Percentiles rank a stretch among this genome's conserved stretches.
Evolutionary conservation across 352 stramenopile genomes (phyloP).

Genomic region (Pythium insidiosum): DNA sequence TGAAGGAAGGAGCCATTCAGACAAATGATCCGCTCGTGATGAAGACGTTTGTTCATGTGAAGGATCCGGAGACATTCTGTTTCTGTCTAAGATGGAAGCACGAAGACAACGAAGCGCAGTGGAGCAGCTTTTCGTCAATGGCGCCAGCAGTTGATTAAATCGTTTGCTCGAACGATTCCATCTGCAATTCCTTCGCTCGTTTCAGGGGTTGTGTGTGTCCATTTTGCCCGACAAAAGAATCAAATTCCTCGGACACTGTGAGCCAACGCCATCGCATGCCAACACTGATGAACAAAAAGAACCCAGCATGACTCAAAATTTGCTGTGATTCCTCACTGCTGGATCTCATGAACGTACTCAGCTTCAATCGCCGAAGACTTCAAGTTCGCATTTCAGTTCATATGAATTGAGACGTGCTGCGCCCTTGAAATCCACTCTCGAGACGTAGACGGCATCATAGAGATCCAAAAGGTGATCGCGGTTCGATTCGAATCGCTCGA

Average conservation of each 20-base stretch:
- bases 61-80: constrained; percentile 6
- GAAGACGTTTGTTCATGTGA: constrained; percentile 3
- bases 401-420: constrained; percentile 26
- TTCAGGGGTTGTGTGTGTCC: neutral
- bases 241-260: neutral
- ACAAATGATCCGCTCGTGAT: constrained; percentile 5
- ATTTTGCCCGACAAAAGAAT: neutral
- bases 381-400: neutral
- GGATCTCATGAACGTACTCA: neutral
- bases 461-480: constrained; percentile 44
- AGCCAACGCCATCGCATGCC: constrained; percentile 1
- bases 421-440: constrained; percentile 55
- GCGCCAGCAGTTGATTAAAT: constrained; percentile 3
- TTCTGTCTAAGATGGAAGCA: constrained; percentile 3
- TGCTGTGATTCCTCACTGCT: neutral
- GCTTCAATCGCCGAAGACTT: neutral
- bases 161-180: constrained; percentile 1
- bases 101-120: constrained; percentile 1
- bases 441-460: constrained; percentile 62
- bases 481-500: neutral
- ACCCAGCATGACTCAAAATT: neutral
- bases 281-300: neutral
- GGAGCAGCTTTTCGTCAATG: constrained; percentile 4
- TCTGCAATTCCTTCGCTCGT: neutral
- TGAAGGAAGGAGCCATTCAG: constrained; percentile 3